Base-by-base conservation (phyloP, 768 basidiomycete genomes). In the Mycena epipterygia region DNA sequence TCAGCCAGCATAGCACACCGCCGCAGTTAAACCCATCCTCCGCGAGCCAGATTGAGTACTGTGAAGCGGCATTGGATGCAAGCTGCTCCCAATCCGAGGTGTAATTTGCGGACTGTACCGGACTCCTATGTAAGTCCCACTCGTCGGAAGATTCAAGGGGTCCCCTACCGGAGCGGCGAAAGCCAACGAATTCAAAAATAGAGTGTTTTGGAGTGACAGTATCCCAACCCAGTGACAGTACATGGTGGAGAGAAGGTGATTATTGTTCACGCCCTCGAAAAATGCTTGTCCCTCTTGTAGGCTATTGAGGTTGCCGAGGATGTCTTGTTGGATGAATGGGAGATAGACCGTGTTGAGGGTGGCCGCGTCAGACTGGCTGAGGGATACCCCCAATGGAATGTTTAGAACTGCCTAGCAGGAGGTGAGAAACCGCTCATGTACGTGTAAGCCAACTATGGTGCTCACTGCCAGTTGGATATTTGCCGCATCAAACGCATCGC, bases 391-490 rank as follows among this genome's bases (percentile, higher is more conserved):
- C 7, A 16, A 4, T 11, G 13, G 16, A 52, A 23, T 17, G 39
- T 46, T 19, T 19, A 32, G 13, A 48, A 46, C 21, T 52, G 56
- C 56, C 65, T 67, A 21, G 37, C 21, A 16, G n/a, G 17, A 52
- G 30, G 35, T 39, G 14, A 52, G 42, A 23, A 27, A 21, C 11
- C 42, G 53, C 49, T 37, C 2, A n/a, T n/a, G 29, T 19, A 6
- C 3, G 33, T 30, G 29, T 8, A 55, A n/a, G 27, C n/a, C n/a
- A n/a, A 56, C 19, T 13, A 8, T 35, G 30, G 37, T 13, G 29
- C 65, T 37, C 57, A 67, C 65, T 25, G 65, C 65, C 33, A 67
- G 21, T n/a, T 58, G 57, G 29, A 67, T 59, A 6, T 19, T 25
- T 29, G 65, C 56, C 29, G 46, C 44, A 19, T 67, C 65, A 37